A percentile compares a stretch with the other conserved stretches of the same genome.
Evolutionary conservation across 306 rosid genomes (phyloP).

Genomic region (Vigna hirtella): DNA sequence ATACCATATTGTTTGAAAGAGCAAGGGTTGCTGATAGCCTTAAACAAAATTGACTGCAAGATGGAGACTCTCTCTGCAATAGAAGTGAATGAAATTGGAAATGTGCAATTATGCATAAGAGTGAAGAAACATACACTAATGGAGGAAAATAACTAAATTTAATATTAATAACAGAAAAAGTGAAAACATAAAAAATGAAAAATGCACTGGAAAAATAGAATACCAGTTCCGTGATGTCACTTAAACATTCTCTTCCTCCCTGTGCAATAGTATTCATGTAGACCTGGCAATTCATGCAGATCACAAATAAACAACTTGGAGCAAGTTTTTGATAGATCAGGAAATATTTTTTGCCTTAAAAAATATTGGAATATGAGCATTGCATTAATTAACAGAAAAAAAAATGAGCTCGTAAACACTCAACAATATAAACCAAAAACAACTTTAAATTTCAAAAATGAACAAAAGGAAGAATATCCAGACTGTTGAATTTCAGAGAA

Average conservation of each 20-base stretch:
- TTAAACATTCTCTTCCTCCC: conserved; percentile 55
- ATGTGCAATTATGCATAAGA: conserved; percentile 28
- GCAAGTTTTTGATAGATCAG: not conserved
- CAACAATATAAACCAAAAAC: not conserved
- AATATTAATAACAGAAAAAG: not conserved
- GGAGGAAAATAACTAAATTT: not conserved
- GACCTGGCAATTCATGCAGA: conserved; percentile 62
- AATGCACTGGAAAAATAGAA: conserved; percentile 62
- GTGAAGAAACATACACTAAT: conserved; percentile 24
- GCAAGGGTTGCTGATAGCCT: conserved; percentile 72
- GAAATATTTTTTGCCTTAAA: conserved; percentile 2
- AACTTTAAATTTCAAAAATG: conserved; percentile 28
- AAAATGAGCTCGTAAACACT: not conserved
- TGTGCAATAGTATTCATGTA: conserved; percentile 58
- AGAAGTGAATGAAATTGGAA: conserved; percentile 43
- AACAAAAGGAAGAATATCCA: conserved; percentile 23
- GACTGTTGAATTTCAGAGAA: not conserved
- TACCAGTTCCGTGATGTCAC: conserved; percentile 81
- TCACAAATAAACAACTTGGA: conserved; percentile 32
- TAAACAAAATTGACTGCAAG: conserved; percentile 78
- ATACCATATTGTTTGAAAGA: conserved; percentile 77
- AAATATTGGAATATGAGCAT: conserved; percentile 28
- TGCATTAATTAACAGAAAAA: conserved; percentile 22
- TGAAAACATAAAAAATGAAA: conserved; percentile 49
- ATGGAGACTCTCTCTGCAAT: conserved; percentile 70